Base-by-base conservation (phyloP, 208 protist genomes). In the Herpetomonas tarakana region DNA sequence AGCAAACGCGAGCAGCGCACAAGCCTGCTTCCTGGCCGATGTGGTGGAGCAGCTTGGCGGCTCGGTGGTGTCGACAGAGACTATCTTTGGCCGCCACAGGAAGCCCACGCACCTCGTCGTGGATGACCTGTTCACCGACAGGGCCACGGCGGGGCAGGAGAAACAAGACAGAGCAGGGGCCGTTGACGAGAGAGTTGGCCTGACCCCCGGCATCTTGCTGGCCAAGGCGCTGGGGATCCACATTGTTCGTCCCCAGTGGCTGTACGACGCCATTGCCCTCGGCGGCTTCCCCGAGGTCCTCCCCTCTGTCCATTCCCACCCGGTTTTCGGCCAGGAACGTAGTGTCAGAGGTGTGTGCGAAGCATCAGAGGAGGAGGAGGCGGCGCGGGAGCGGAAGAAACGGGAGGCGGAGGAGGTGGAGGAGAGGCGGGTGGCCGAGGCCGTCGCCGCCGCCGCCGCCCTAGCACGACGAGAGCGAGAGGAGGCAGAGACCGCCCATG, bases 231-330 rank as follows among this genome's bases (percentile, higher is more conserved):
- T 83, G 0, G 85, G 85, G 9, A 80, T 88, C 52, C 69, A 65
- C 3, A 76, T 89, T 28, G 55, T 92, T 11, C 78, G 71, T 19
- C 74, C 78, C 27, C 81, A 86, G 68, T 92, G 85, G 85, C 47
- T 92, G 2, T 61, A 83, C 51, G 85, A 92, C 57, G 78, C 85
- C 18, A 73, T 92, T 49, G 31, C 55, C 3, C 39, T 85, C 9
- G 81, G 78, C n/a, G 63, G 44, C 11, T 81, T 92, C 52, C 73
- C 81, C 0, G 52, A 47, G 0, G 68, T 88, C 41, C 45, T 73
- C 24, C 67, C 63, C 1, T 21, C 45, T 22, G 28, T 74, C 0
- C 78, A 85, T 45, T 45, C 52, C 1, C 78, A 85, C 46, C 73
- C 68, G 0, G 18, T 68, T 2, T 85, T 69, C 47, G 73, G 71